Base-by-base conservation (phyloP, 2,329 filamentous ascomycete species). In the Domatiomyces globalis region DNA sequence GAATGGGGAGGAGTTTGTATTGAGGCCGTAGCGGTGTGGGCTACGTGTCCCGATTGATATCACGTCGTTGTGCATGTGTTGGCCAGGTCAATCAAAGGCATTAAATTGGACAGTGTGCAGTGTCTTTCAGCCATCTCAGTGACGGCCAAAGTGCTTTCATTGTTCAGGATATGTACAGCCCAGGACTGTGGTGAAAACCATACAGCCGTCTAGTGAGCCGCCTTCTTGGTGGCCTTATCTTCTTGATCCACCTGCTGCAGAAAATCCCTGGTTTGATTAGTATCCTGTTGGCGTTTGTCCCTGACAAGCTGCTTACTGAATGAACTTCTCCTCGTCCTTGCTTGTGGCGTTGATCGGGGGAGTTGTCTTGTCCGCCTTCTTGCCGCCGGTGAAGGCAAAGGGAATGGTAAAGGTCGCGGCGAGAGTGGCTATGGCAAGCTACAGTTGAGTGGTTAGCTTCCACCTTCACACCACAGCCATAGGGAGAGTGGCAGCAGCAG, bases 301-400 rank as follows among this genome's bases (percentile, higher is more conserved):
- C 43, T 45, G 43, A 6, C 43, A 19, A 19, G 43, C 27, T 47
- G 72, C 76, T 57, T 76, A 83, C 80, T 81, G 76, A 64, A 83
- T 79, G 67, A 83, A 83, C 63, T 75, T 74, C 71, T 82, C 80
- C 71, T 83, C 80, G 60, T 82, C 79, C 68, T 80, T 80, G 71
- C 76, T 81, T 62, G 72, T 71, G 49, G 80, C 79, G 63, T 80
- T 78, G 69, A 82, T 79, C 43, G 79, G 76, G 51, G 80, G 80
- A 54, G 68, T 69, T 55, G 70, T 64, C 58, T 67, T 61, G 57
- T 70, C 67, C 55, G 70, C 65, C 63, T 74, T 72, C 58, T 69
- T 67, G 51, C 65, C 64, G 56, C 71, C 71, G 55, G 72, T 71
- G 47, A 69, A 68, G 57, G 73, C 65, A 54, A 62, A 70, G 58